Percentiles rank a stretch among this genome's conserved stretches.
Conservation (phyloP, 2,329 filamentous ascomycete species). For the Sporothrix mexicana region DNA sequence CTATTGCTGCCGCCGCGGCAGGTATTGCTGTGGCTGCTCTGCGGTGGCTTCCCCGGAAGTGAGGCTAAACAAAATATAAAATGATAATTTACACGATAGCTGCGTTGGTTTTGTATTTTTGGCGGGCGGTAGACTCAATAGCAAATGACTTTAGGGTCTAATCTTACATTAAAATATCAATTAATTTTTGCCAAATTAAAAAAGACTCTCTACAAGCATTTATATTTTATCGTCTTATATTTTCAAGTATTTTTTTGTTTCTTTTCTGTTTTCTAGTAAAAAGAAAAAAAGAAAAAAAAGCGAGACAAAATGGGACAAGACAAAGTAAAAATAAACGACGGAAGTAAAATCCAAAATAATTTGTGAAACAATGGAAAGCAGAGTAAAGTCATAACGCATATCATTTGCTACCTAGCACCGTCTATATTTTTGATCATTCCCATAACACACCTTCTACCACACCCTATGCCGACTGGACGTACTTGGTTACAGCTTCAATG, state of each 20-base stretch:
- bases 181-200: no score
- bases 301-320: no score
- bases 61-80: slow-evolving; percentile 27
- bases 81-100: slow-evolving; percentile 24
- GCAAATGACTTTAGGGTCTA: background rate
- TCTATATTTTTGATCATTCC: slow-evolving; percentile 1
- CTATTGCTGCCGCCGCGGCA: slow-evolving; percentile 16
- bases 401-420: slow-evolving; percentile 4
- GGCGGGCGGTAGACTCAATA: background rate
- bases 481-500: slow-evolving; percentile 76
- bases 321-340: background rate
- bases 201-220: no score
- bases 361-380: background rate
- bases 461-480: slow-evolving; percentile 61
- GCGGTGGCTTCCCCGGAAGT: slow-evolving; percentile 34
- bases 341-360: background rate
- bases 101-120: background rate
- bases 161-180: no score
- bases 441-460: slow-evolving; percentile 1
- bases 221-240: no score
- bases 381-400: slow-evolving; percentile 15
- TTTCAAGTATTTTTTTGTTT: no score
- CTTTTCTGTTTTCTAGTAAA: background rate
- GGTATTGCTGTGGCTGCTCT: slow-evolving; percentile 17
- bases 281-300: background rate